A percentile compares a stretch with the other conserved stretches of the same genome.
Conservation (phyloP, 495 filamentous ascomycete species). For the Talaromyces thailandensis region DNA sequence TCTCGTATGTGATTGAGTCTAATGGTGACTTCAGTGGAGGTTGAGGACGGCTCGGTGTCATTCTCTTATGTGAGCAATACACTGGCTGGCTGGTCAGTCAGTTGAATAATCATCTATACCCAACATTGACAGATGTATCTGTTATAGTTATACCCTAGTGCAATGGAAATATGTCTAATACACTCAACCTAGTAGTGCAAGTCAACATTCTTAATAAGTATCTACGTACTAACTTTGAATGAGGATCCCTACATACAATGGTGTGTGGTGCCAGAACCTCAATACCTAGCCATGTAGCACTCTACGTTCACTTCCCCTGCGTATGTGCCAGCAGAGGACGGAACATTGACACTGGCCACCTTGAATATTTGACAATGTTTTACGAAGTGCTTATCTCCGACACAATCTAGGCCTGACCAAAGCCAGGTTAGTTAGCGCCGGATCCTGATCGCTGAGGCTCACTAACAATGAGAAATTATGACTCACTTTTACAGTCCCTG, state of each 20-base stretch:
- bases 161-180: not conserved
- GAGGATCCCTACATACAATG: too few relatives aligned
- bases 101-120: not conserved
- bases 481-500: slow-evolving; percentile 1
- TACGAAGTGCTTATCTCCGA: too few relatives aligned
- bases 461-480: slow-evolving; percentile 8
- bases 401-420: too few relatives aligned
- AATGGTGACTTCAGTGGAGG: not conserved
- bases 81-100: not conserved
- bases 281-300: too few relatives aligned
- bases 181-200: slow-evolving; percentile 9
- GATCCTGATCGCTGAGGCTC: not conserved
- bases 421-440: too few relatives aligned
- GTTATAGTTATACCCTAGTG: slow-evolving; percentile 4
- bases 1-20: not conserved
- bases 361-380: too few relatives aligned
- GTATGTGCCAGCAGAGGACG: not conserved
- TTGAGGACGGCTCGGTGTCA: not conserved
- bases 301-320: too few relatives aligned
- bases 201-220: too few relatives aligned
- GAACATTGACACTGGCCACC: not conserved
- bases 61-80: not conserved
- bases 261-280: too few relatives aligned
- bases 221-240: too few relatives aligned
- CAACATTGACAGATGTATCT: not conserved